Evolutionary conservation across 2,329 filamentous ascomycete species (phyloP).

Genomic region (Trichoderma sp.): DNA sequence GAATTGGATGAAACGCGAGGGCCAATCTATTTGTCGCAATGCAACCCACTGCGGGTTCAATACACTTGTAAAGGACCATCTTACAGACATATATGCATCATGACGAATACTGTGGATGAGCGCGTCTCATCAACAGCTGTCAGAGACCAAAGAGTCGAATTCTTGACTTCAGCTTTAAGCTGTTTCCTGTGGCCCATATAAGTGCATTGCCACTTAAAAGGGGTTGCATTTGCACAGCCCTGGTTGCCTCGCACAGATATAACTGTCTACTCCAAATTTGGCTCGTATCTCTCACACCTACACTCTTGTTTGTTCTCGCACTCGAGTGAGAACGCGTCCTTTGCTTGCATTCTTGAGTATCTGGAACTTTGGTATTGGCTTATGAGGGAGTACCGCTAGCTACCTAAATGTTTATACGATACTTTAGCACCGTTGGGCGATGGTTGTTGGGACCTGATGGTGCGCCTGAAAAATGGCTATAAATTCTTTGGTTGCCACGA

Average conservation of each 20-base stretch:
- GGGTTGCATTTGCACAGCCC: neutral
- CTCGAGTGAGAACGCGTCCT: neutral
- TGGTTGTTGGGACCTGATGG: constrained; percentile 3
- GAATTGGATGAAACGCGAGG: neutral
- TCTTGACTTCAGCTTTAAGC: neutral
- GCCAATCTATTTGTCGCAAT: neutral
- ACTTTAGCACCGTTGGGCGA: neutral
- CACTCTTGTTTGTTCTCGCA: neutral
- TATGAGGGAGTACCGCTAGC: neutral
- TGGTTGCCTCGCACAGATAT: neutral
- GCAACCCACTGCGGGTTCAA: neutral
- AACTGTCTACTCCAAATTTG: neutral
- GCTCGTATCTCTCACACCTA: neutral
- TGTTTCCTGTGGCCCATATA: neutral
- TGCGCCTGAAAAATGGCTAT: neutral
- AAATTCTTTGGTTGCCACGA: neutral
- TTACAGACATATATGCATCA: neutral
- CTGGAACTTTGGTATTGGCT: neutral
- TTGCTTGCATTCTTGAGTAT: neutral
- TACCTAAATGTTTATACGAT: neutral
- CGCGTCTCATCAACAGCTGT: neutral
- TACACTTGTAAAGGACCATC: neutral
- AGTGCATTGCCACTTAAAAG: neutral
- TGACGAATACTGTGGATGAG: constrained; percentile 1
- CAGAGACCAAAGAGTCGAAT: neutral